A percentile compares a stretch with the other conserved stretches of the same genome.
Evolutionary conservation across 495 filamentous ascomycete species (phyloP).

Genomic region (Viridothelium virens): DNA sequence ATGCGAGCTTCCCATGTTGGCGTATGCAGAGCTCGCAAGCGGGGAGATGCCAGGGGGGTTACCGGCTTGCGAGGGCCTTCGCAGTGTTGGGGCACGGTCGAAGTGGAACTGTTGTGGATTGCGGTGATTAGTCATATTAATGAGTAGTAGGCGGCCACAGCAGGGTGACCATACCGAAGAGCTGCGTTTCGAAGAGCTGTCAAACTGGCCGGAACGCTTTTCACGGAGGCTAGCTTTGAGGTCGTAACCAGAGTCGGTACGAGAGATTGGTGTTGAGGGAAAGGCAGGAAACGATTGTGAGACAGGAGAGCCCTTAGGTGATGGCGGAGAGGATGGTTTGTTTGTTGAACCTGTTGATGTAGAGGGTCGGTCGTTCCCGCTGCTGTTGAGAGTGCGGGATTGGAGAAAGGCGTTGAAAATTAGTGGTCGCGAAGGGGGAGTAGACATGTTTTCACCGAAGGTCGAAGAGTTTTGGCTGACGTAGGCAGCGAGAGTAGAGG

Average conservation of each 20-base stretch:
- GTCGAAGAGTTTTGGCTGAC: constrained; percentile 80
- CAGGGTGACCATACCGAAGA: constrained; percentile 50
- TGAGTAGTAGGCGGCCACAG: constrained; percentile 14
- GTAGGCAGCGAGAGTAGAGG: constrained; percentile 71
- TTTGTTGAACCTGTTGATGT: constrained; percentile 66
- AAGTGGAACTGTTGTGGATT: constrained; percentile 52
- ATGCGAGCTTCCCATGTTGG: constrained; percentile 39
- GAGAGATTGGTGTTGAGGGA: constrained; percentile 66
- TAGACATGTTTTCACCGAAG: constrained; percentile 55
- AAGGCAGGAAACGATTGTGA: constrained; percentile 70
- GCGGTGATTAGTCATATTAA: constrained; percentile 23
- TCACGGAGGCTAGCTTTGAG: constrained; percentile 77
- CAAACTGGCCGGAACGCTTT: constrained; percentile 92
- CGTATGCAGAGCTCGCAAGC: constrained; percentile 74
- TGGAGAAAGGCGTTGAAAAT: constrained; percentile 91
- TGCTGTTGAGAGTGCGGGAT: constrained; percentile 57
- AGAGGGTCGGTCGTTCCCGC: constrained; percentile 63
- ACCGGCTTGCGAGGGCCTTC: constrained; percentile 76
- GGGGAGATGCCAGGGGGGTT: constrained; percentile 55
- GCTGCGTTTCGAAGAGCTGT: constrained; percentile 72
- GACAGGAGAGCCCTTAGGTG: constrained; percentile 66
- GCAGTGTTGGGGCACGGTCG: constrained; percentile 57
- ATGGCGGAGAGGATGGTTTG: constrained; percentile 52
- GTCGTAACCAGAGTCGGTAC: constrained; percentile 83
- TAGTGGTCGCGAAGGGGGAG: constrained; percentile 39